A percentile compares a stretch with the other conserved stretches of the same genome.
These are phyloP conservation scores for Niebla homalea DNA, from an alignment of 495 filamentous ascomycete genomes.

Conservation along the genomic window DNA sequence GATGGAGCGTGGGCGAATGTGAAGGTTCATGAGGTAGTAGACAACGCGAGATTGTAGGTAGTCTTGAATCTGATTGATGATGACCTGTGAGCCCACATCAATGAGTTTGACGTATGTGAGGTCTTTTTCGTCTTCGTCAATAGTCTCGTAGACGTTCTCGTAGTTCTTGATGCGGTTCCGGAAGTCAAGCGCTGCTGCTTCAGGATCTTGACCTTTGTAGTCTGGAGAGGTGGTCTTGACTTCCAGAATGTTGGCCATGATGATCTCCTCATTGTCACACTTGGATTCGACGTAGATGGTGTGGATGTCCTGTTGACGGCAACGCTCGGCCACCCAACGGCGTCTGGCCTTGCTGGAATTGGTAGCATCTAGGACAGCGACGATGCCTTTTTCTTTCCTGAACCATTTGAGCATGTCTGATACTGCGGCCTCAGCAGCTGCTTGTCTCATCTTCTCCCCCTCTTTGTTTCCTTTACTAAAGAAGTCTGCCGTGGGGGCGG, in stretches of 20 bases:
- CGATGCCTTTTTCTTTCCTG: conserved; percentile 49
- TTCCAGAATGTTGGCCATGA: conserved; percentile 94
- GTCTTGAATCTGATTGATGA: conserved; percentile 94
- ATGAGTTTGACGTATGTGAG: conserved; percentile 94
- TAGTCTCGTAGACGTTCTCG: conserved; percentile 87
- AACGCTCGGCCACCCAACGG: conserved; percentile 75
- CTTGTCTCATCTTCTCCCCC: conserved; percentile 76
- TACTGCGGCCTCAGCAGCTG: conserved; percentile 80
- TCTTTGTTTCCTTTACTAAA: conserved; percentile 81
- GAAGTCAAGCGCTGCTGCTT: conserved; percentile 79
- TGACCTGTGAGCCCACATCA: conserved; percentile 84
- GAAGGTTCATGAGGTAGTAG: conserved; percentile 96
- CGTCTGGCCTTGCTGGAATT: conserved; percentile 85
- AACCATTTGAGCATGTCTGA: conserved; percentile 92
- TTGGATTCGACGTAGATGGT: conserved; percentile 91
- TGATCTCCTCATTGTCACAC: conserved; percentile 86
- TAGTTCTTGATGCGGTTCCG: conserved; percentile 90
- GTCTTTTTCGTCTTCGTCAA: conserved; percentile 70
- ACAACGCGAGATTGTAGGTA: conserved; percentile 92
- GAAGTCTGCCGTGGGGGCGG: conserved; percentile 79
- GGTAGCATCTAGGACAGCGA: conserved; percentile 89
- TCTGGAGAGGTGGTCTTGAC: conserved; percentile 95
- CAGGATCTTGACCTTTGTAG: conserved; percentile 87
- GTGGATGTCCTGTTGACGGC: conserved; percentile 60
- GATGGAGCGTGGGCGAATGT: conserved; percentile 93